Base-by-base conservation (phyloP, 2,329 filamentous ascomycete species). In the Fusarium illudens region DNA sequence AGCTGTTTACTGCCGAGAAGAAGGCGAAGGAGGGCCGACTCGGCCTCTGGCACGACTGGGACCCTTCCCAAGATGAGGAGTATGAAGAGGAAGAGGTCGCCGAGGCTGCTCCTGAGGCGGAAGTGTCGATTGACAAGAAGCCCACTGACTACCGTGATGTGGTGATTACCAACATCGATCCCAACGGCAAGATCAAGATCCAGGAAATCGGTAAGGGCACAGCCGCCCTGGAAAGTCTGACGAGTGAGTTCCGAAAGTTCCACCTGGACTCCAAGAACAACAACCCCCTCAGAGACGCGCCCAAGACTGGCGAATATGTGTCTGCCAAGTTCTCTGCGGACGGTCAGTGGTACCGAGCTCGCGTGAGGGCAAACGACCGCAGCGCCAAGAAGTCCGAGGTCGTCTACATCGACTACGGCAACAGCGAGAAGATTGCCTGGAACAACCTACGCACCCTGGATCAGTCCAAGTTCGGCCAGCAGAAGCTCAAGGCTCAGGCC, bases 351-450 rank as follows among this genome's bases (percentile, higher is more conserved):
- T 99, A 99, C 83, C 92, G 96, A 65, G 96, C 92, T 30, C 91
- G 90, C 65, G 89, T 99, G 65, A 91, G 94, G 65, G 90, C 94
- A 77, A 97, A 98, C 80, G 96, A 99, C 82, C 93, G 96, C 65
- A 87, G 94, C 9, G 90, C 90, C 75, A 93, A 96, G 86, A 89
- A 92, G 73, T 91, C 94, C 22, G 96, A 99, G 79, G 91, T 99
- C 25, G 83, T 96, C 46, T 99, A 97, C 81, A 89, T 99, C 66
- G 96, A 99, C 83, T 99, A 96, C 79, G 96, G 96, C 73, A 99
- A 99, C 85, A 91, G 88, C 58, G 96, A 99, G 81, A 91, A 90
- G 76, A 85, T 97, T 60, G 88, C 94, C 0, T 99, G 95, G 94
- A 87, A 89, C 22, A 86, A 88, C 70, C 88, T 99, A 42, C 92